These are phyloP conservation scores for Psidium friedrichsthalianum DNA, from an alignment of 345 rosid genomes.

Conservation along the genomic window DNA sequence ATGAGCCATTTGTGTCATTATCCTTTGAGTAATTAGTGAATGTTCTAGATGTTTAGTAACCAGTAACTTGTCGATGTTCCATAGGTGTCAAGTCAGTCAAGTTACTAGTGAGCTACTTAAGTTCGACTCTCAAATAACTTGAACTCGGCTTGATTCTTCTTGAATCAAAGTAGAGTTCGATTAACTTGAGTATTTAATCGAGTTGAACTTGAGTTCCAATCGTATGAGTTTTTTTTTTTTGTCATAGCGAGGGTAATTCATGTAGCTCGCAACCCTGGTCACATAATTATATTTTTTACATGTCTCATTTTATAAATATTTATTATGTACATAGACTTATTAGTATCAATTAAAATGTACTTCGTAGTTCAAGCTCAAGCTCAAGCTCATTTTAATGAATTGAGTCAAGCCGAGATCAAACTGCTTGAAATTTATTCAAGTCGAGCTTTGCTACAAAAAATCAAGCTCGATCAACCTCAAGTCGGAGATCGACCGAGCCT, in stretches of 20 bases:
- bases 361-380: not conserved
- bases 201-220: not conserved
- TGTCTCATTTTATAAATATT: not conserved
- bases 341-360: not conserved
- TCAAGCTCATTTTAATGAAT: accelerated
- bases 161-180: not conserved
- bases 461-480: not conserved
- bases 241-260: not conserved
- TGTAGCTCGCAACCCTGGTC: accelerated
- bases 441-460: not conserved
- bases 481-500: not conserved
- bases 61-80: not conserved
- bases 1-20: no score
- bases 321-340: accelerated
- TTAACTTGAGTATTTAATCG: not conserved
- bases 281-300: not conserved
- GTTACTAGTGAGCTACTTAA: not conserved
- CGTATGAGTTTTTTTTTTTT: not conserved
- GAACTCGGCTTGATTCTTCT: not conserved
- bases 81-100: not conserved
- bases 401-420: not conserved
- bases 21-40: no score
- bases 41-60: not conserved
- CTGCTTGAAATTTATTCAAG: not conserved
- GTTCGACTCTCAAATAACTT: not conserved